Conservation (phyloP, 345 rosid genomes). For the Kernera saxatilis region DNA sequence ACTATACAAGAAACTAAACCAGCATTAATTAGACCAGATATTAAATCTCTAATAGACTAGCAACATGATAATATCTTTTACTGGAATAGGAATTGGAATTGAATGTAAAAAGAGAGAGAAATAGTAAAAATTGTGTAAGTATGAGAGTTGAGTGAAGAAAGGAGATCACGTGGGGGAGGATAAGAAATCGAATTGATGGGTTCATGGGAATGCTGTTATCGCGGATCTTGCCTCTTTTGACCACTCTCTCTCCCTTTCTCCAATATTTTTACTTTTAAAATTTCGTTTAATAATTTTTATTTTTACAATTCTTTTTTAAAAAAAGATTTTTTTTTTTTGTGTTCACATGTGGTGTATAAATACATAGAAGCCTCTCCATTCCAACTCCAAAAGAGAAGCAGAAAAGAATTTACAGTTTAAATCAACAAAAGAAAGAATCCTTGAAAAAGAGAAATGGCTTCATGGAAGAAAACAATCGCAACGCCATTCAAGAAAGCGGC, state of each 20-base stretch:
- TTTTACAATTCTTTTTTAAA: not conserved
- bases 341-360: conserved; percentile 31
- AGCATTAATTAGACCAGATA: too few species aligned
- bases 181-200: conserved; percentile 36
- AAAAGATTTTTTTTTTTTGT: not conserved
- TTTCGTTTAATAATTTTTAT: not conserved
- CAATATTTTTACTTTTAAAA: not conserved
- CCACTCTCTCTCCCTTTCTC: conserved; percentile 15
- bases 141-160: conserved; percentile 16
- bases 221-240: conserved; percentile 68
- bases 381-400: conserved; percentile 3
- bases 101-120: not conserved
- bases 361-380: conserved; percentile 13
- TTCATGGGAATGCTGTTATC: conserved; percentile 53
- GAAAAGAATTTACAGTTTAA: not conserved
- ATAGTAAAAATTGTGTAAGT: not conserved
- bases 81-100: not conserved
- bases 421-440: too few species aligned
- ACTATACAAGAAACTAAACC: too few species aligned
- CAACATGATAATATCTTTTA: too few species aligned
- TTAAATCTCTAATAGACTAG: too few species aligned
- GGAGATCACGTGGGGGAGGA: conserved; percentile 35
- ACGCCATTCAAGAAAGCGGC: conserved; percentile 80
- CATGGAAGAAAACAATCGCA: conserved; percentile 81
- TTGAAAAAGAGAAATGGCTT: too few species aligned